Base-by-base conservation (phyloP, 306 rosid genomes). In the Styphnolobium japonicum region DNA sequence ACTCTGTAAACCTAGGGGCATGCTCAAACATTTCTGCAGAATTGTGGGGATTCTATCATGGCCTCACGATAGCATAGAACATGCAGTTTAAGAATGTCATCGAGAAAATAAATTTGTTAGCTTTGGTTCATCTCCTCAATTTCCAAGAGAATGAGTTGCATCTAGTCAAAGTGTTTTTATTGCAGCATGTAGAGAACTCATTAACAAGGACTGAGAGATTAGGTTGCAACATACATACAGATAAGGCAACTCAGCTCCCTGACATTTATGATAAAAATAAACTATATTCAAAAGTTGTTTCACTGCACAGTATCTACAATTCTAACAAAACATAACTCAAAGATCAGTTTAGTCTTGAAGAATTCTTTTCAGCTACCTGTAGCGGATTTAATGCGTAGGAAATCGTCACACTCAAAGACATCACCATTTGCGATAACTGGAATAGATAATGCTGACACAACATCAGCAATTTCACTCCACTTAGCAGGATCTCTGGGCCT, bases 401-500 rank as follows among this genome's bases (percentile, higher is more conserved):
- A 61, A 88, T 94, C 97, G 1, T 71, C 88, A 64, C 86, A 84
- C 87, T 94, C 93, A 69, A 92, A 89, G 67, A 94, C 88, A 82
- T 92, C 93, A 2, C 97, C 98, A 72, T 92, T 94, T 49, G 96
- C 98, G 78, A 94, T 90, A 51, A 94, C 96, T 49, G 98, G 98
- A 85, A 94, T 86, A 42, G 96, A 89, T 77, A 92, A 60, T 56
- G 98, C 92, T 73, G 96, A 88, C 22, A 87, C 98, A 49, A 94
- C 88, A 88, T 94, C 94, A 48, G 96, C 92, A 73, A 94, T 92
- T 87, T 90, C 98, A 62, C 68, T 87, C 98, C 98, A 94, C 75
- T 92, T 92, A 36, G 98, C 98, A 75, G 94, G 97, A 94, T 94
- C 97, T 77, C 94, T 88, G 0, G 98, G 98, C 77, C 98, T 89